A percentile compares a stretch with the other conserved stretches of the same genome.
Conservation (phyloP, 192 early-diverging fungal species). For the Podila clonocystis region DNA sequence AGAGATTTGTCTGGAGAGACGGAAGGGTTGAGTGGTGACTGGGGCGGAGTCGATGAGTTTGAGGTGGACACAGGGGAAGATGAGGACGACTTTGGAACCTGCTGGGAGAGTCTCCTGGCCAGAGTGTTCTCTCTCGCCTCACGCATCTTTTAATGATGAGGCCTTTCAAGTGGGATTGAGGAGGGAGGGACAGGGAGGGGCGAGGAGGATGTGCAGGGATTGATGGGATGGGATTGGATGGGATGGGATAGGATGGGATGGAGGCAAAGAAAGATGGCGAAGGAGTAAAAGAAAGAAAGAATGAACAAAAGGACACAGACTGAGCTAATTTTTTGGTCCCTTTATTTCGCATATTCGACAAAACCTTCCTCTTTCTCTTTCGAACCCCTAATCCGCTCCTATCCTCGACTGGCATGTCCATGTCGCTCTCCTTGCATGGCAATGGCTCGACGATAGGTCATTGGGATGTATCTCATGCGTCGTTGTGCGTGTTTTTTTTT, state of each 20-base stretch:
- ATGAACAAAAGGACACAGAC: neutral
- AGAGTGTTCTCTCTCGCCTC: constrained; percentile 29
- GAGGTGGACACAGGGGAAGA: constrained; percentile 1
- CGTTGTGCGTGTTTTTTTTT: too few species aligned
- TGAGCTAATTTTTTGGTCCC: too few species aligned
- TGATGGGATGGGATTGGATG: neutral
- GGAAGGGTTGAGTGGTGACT: neutral
- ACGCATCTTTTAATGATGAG: constrained; percentile 8
- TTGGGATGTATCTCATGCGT: too few species aligned
- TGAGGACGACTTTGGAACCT: constrained; percentile 11
- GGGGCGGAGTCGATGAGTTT: neutral
- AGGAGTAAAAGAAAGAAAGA: neutral
- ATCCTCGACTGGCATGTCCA: neutral
- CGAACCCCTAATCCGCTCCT: neutral
- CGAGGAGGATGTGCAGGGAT: neutral
- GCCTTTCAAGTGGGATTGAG: neutral
- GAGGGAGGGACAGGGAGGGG: neutral
- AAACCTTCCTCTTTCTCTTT: too few species aligned
- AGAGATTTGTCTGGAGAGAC: constrained; percentile 10
- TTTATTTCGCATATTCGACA: too few species aligned
- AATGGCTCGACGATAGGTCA: too few species aligned
- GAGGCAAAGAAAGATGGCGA: neutral
- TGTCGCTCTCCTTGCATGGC: too few species aligned
- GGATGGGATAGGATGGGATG: neutral
- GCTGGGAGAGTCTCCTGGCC: constrained; percentile 33